Evolutionary conservation across 176 grass and related monocot species (phyloP).

Genomic region (Eragrostis nindensis): DNA sequence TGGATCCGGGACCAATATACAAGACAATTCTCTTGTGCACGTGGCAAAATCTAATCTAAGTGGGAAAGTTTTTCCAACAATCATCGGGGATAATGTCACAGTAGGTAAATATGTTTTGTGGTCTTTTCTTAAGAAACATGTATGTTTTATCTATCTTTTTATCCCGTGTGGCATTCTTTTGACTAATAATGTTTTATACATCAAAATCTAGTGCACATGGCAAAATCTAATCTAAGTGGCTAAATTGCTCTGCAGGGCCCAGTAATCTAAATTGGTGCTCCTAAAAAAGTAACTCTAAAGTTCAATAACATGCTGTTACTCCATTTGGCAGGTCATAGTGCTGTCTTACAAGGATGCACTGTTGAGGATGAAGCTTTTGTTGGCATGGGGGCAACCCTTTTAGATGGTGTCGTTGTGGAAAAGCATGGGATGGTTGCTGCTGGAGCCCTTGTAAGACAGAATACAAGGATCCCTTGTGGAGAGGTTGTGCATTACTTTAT

Average conservation of each 20-base stretch:
- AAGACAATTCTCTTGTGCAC: conserved; percentile 94
- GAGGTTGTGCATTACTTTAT: conserved; percentile 56
- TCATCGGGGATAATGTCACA: conserved; percentile 92
- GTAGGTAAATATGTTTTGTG: conserved; percentile 62
- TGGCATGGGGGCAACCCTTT: conserved; percentile 82
- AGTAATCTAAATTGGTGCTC: background rate
- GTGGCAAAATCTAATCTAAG: conserved; percentile 97
- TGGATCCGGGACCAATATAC: conserved; percentile 95
- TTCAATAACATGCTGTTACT: conserved; percentile 35
- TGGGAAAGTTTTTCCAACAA: conserved; percentile 87
- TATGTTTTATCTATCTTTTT: background rate
- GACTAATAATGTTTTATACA: conserved; percentile 23
- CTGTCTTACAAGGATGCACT: conserved; percentile 95
- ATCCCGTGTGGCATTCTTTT: background rate
- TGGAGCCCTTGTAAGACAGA: conserved; percentile 89
- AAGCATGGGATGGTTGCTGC: conserved; percentile 97
- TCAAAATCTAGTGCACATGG: background rate
- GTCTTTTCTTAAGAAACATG: conserved; percentile 5
- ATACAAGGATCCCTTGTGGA: conserved; percentile 85
- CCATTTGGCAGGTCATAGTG: conserved; percentile 76
- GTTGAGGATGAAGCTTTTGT: conserved; percentile 97
- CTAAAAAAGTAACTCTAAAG: background rate
- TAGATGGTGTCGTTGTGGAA: conserved; percentile 90
- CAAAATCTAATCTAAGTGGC: background rate
- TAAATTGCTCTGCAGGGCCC: background rate